Evolutionary conservation across 2,329 filamentous ascomycete genomes (phyloP).

Genomic region (Blumeriella jaapii): DNA sequence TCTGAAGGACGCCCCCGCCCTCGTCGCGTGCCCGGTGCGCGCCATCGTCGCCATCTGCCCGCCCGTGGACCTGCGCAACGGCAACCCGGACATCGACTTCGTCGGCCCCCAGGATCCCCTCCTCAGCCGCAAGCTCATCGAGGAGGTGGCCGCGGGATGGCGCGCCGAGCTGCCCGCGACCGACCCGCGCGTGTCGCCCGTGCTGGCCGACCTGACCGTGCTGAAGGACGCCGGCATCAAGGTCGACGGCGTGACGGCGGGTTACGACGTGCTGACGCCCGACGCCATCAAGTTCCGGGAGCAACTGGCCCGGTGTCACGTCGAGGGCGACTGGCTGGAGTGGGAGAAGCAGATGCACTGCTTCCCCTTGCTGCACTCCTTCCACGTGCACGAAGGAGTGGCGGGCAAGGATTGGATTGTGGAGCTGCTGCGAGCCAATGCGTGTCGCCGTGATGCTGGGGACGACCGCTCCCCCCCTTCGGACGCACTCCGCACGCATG

Average conservation of each 20-base stretch:
- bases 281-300: slow-evolving; percentile 14
- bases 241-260: slow-evolving; percentile 15
- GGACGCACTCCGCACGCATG: too few relatives aligned
- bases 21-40: slow-evolving; percentile 7
- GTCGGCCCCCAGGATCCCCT: slow-evolving; percentile 11
- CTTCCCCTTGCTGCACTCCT: slow-evolving; percentile 14
- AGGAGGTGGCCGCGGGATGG: slow-evolving; percentile 13
- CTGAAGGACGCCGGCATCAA: slow-evolving; percentile 13
- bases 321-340: slow-evolving; percentile 15
- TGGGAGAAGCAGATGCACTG: slow-evolving; percentile 21
- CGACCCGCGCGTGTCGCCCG: slow-evolving; percentile 14
- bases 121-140: slow-evolving; percentile 9
- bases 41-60: slow-evolving; percentile 15
- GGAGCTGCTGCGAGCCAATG: slow-evolving; percentile 6
- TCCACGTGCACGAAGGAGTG: slow-evolving; percentile 10
- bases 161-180: slow-evolving; percentile 6
- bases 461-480: neutral
- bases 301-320: slow-evolving; percentile 8
- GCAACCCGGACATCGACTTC: slow-evolving; percentile 13
- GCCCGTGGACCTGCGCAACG: slow-evolving; percentile 13
- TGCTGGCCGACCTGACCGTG: slow-evolving; percentile 12
- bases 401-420: slow-evolving; percentile 12
- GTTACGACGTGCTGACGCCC: slow-evolving; percentile 12
- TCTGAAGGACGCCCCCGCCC: neutral
- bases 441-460: neutral